Evolutionary conservation across 257 asterid species (phyloP).

Genomic region (Solanum appendiculatum): DNA sequence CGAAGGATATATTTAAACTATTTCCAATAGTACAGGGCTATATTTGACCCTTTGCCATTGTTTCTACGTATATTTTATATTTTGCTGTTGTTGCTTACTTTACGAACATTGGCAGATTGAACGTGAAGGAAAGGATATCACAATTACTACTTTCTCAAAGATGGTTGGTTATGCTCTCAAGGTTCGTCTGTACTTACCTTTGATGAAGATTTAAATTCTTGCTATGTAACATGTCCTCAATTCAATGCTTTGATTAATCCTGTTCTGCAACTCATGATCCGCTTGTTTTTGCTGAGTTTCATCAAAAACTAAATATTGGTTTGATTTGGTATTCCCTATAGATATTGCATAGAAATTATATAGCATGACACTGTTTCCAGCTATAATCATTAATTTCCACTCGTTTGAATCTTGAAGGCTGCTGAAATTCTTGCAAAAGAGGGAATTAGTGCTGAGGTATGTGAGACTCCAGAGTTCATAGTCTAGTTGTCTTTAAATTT

Average conservation of each 20-base stretch:
- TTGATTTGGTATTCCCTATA: background rate
- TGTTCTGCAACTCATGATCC: background rate
- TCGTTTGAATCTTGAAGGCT: conserved; percentile 32
- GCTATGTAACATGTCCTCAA: background rate
- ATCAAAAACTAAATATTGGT: background rate
- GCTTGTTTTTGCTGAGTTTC: background rate
- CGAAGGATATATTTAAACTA: too few relatives aligned
- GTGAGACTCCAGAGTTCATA: background rate
- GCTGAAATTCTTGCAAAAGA: conserved; percentile 86
- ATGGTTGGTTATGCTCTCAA: conserved; percentile 87
- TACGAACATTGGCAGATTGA: conserved; percentile 47
- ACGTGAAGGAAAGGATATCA: conserved; percentile 72
- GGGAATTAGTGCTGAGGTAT: conserved; percentile 81
- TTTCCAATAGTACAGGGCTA: too few relatives aligned
- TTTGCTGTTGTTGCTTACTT: conserved; percentile 1
- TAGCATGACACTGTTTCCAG: background rate
- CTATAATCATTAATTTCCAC: background rate
- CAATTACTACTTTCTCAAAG: conserved; percentile 77
- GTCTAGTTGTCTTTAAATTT: background rate
- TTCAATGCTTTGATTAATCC: background rate
- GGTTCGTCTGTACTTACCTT: conserved; percentile 28
- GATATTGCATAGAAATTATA: background rate
- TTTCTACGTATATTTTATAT: background rate
- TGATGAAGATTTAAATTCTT: background rate
- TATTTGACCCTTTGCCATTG: too few relatives aligned